Evolutionary conservation across 2,329 filamentous ascomycete genomes (phyloP), one percentile per base, ranked within the genome.

Genomic region (Ascochyta koolunga): DNA sequence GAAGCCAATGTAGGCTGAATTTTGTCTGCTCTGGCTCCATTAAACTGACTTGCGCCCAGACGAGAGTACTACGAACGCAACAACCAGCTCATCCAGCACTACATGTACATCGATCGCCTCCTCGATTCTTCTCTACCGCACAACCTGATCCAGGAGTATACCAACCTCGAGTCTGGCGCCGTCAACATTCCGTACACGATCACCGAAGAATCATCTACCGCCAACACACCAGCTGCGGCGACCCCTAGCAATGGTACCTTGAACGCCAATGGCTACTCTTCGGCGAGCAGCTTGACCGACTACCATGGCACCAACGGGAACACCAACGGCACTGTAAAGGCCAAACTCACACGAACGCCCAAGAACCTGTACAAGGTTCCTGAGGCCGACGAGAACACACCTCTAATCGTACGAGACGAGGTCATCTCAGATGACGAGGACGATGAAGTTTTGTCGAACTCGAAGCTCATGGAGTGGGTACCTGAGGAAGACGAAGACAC

Each of bases 91-190:
- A 86, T 98, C 54, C 90, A 95, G 73, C 89, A 96, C 72, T 98
- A 97, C 73, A 82, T 96, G 59, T 97, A 96, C 73, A 96, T 97
- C 65, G 93, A 97, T 76, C 86, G 89, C 46, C 80, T 98, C 51
- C 83, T 98, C 57, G 92, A 96, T 76, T 96, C 91, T 8, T 93
- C 91, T 25, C 84, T 96, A n/a, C 93, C 93, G 2, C 93, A 96
- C 69, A 88, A 93, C 66, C 80, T 98, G 38, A 86, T 98, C 53
- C 93, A 96, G 69, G 93, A 97, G 75, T 97, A 96, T 74, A 87
- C 87, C 60, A 80, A 88, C 59, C 79, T 86, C 43, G 80, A 84
- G 37, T 79, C 80, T 18, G 82, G 80, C 33, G 80, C 80, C 21
- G 81, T 84, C 42, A 83, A 86, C 62, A 83, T 91, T 6, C 89